Base-by-base conservation (phyloP, 306 rosid species). In the Ormosia semicastrata region DNA sequence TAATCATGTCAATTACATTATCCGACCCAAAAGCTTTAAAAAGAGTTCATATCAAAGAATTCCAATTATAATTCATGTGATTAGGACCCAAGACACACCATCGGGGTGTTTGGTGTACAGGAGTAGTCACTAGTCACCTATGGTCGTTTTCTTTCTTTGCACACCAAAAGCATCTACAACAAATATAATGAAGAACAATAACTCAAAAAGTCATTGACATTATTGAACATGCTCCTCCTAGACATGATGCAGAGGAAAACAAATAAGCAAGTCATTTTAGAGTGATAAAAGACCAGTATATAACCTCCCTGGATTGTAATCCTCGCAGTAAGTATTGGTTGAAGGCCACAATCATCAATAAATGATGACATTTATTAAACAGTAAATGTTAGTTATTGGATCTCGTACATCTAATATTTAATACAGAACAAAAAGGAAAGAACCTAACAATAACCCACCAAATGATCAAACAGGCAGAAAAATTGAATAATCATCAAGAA, bases 71-170 rank as follows among this genome's bases (percentile, higher is more conserved):
- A 46, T 71, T 36, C 85, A 78, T 18, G 62, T 80, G 49, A 71
- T 71, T 83, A 18, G 76, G 68, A 82, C 78, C 73, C 84, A 82
- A 75, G 33, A 50, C n/a, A 84, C 84, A 58, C 59, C 64, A 82
- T 85, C 54, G 24, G 17, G 46, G 60, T 68, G 74, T 84, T 47
- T 43, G 84, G 47, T 72, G 71, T 64, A 15, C 75, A 80, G 75
- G 63, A 54, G 54, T 80, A 14, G 24, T 24, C 24, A 24, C 24
- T 24, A 36, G 14, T 44, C 41, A 53, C 50, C 53, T 56, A 73
- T 52, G 57, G 34, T 62, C 49, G 11, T 75, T 82, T 78, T 75
- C 75, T 60, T 43, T 41, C 37, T 30, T 74, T 46, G 46, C 54
- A 75, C 78, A 70, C 34, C 46, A 78, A 24, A 24, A 71, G 81